These are phyloP conservation scores for Nigrospora osmanthi DNA, from an alignment of 2,329 filamentous ascomycete species.

Conservation along the genomic window DNA sequence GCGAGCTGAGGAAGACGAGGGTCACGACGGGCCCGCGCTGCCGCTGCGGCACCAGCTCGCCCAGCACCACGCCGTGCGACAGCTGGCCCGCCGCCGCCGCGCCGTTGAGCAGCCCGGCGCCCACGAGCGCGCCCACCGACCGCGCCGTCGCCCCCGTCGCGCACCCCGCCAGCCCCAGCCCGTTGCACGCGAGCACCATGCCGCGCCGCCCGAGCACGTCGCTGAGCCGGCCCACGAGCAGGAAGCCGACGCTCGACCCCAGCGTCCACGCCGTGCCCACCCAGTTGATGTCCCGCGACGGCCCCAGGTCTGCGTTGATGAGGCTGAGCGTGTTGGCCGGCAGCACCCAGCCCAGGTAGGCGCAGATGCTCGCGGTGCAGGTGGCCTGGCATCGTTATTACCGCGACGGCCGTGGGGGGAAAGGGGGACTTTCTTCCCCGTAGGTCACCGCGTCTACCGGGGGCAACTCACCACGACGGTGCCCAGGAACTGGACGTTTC, in stretches of 20 bases:
- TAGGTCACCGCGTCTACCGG: too few species aligned
- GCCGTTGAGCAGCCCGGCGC: constrained; percentile 27
- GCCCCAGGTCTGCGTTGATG: constrained; percentile 5
- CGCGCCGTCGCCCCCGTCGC: constrained; percentile 26
- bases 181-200: constrained; percentile 24
- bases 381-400: constrained; percentile 15
- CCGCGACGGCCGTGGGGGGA: too few species aligned
- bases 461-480: constrained; percentile 23
- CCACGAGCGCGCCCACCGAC: constrained; percentile 27
- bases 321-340: constrained; percentile 22
- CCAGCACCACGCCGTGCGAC: constrained; percentile 31
- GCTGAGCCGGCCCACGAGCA: constrained; percentile 30
- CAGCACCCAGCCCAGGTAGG: constrained; percentile 26
- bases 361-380: constrained; percentile 23
- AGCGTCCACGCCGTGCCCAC: constrained; percentile 16
- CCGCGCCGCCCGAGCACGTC: constrained; percentile 35
- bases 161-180: constrained; percentile 27
- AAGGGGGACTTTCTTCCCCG: background rate
- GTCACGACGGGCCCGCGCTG: constrained; percentile 26
- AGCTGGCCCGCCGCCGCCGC: constrained; percentile 31
- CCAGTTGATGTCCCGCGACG: constrained; percentile 20
- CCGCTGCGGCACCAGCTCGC: constrained; percentile 35
- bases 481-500: constrained; percentile 29
- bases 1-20: constrained; percentile 28
- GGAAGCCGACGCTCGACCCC: constrained; percentile 14